A percentile compares a stretch with the other conserved stretches of the same genome.
phyloP scores from a whole-genome alignment of 139 green algal genomes.

The Eudorina sp. region DNA sequence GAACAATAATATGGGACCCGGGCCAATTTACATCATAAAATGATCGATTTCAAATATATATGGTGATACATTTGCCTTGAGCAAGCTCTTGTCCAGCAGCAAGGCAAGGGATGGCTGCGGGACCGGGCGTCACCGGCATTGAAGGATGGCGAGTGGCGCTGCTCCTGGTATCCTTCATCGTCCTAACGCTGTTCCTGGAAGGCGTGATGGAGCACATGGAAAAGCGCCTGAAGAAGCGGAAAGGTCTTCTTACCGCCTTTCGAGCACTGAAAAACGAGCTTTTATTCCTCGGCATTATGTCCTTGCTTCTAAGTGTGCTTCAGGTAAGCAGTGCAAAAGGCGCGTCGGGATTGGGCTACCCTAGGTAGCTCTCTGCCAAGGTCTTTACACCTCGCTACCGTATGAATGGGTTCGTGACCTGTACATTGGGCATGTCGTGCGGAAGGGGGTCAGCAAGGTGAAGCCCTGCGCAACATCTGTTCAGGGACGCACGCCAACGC shows the following conservation, averaged over 20 bases:
- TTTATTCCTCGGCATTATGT: constrained; percentile 25
- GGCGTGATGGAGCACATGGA: neutral
- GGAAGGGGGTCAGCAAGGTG: too few relatives aligned
- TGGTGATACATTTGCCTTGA: neutral
- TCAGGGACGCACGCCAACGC: too few relatives aligned
- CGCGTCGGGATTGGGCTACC: too few relatives aligned
- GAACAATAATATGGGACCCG: too few relatives aligned
- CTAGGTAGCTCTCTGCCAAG: neutral
- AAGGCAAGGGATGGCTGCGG: constrained; percentile 1
- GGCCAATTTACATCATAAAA: too few relatives aligned
- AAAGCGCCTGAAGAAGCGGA: constrained; percentile 35
- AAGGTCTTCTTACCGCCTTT: constrained; percentile 37
- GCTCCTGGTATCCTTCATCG: constrained; percentile 29
- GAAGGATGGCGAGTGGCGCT: constrained; percentile 42
- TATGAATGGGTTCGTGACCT: too few relatives aligned
- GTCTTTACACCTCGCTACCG: too few relatives aligned
- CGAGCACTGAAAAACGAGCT: constrained; percentile 45
- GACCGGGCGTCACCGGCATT: constrained; percentile 6
- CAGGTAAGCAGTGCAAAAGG: too few relatives aligned
- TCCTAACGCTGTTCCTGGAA: constrained; percentile 29
- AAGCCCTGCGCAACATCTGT: too few relatives aligned
- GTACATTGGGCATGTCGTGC: too few relatives aligned
- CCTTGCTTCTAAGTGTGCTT: constrained; percentile 3
- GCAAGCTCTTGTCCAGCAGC: neutral
- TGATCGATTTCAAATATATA: too few relatives aligned